phyloP scores from a whole-genome alignment of 768 basidiomycete species.

The Mycena polygramma region DNA sequence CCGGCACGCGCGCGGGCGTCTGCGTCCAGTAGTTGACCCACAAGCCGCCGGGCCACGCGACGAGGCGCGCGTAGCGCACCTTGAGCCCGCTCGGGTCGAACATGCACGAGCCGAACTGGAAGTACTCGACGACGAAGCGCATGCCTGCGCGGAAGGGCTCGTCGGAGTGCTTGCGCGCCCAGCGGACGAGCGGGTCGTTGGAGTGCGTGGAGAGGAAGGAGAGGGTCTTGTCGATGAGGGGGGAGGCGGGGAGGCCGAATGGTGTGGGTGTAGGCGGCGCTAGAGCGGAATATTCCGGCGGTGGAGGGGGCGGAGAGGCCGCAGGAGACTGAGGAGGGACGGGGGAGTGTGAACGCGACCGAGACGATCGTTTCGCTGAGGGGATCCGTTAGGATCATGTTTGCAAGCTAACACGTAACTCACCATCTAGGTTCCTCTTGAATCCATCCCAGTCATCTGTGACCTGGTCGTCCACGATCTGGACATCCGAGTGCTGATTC shows the following conservation, averaged over 20 bases:
- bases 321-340: conserved; percentile 29
- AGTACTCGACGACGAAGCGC: conserved; percentile 66
- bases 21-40: conserved; percentile 77
- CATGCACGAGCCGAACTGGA: conserved; percentile 71
- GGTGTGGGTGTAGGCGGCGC: conserved; percentile 30
- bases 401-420: background rate
- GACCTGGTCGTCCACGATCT: conserved; percentile 58
- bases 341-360: conserved; percentile 34
- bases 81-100: conserved; percentile 66
- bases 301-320: background rate
- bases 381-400: background rate
- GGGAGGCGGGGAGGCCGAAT: conserved; percentile 34
- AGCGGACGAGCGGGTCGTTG: conserved; percentile 60
- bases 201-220: conserved; percentile 55
- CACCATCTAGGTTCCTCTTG: conserved; percentile 52
- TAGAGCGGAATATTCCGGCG: conserved; percentile 29
- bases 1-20: conserved; percentile 46
- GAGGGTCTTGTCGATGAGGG: conserved; percentile 53
- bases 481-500: conserved; percentile 58
- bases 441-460: conserved; percentile 65
- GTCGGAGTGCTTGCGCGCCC: conserved; percentile 66
- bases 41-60: conserved; percentile 62
- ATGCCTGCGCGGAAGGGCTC: conserved; percentile 63
- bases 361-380: conserved; percentile 24
- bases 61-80: conserved; percentile 61